These are phyloP conservation scores for Amaranthus hypochondriacus DNA, from an alignment of 148 eudicot species.

Conservation along the genomic window DNA sequence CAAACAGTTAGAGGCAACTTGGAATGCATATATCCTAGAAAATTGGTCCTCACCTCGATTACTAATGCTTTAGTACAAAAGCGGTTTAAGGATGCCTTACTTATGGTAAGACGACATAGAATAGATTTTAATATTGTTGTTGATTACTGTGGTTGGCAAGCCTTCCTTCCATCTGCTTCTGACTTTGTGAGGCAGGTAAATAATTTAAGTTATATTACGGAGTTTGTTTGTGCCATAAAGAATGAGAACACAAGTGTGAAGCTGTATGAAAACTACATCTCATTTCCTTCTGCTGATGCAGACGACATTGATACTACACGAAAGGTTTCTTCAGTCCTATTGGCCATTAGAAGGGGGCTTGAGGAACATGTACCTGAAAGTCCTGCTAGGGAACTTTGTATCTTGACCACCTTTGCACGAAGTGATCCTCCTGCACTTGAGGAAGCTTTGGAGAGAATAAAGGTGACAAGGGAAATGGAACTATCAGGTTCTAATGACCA, in stretches of 20 bases:
- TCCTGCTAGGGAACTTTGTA: slow-evolving; percentile 89
- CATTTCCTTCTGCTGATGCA: slow-evolving; percentile 36
- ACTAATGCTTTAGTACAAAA: slow-evolving; percentile 58
- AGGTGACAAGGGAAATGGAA: slow-evolving; percentile 73
- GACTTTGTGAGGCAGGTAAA: slow-evolving; percentile 84
- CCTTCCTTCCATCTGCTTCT: slow-evolving; percentile 57
- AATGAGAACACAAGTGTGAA: slow-evolving; percentile 67
- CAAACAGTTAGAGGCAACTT: slow-evolving; percentile 89
- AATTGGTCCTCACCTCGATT: slow-evolving; percentile 75
- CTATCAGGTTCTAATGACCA: slow-evolving; percentile 55
- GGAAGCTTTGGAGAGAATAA: slow-evolving; percentile 83
- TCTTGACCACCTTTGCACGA: slow-evolving; percentile 94
- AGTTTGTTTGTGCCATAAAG: slow-evolving; percentile 83
- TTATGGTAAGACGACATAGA: slow-evolving; percentile 90
- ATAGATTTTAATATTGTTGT: slow-evolving; percentile 86
- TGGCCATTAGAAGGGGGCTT: slow-evolving; percentile 74
- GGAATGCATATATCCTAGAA: slow-evolving; percentile 87
- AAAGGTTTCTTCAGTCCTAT: slow-evolving; percentile 63
- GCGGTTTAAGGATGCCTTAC: slow-evolving; percentile 74
- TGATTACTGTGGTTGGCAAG: slow-evolving; percentile 82
- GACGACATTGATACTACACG: slow-evolving; percentile 31
- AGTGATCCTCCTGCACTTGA: slow-evolving; percentile 91
- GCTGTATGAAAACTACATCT: slow-evolving; percentile 55
- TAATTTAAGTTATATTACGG: slow-evolving; percentile 78
- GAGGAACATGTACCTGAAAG: slow-evolving; percentile 69